Base-by-base conservation (phyloP, 2,329 filamentous ascomycete genomes). In the Ophiostoma fasciatum region DNA sequence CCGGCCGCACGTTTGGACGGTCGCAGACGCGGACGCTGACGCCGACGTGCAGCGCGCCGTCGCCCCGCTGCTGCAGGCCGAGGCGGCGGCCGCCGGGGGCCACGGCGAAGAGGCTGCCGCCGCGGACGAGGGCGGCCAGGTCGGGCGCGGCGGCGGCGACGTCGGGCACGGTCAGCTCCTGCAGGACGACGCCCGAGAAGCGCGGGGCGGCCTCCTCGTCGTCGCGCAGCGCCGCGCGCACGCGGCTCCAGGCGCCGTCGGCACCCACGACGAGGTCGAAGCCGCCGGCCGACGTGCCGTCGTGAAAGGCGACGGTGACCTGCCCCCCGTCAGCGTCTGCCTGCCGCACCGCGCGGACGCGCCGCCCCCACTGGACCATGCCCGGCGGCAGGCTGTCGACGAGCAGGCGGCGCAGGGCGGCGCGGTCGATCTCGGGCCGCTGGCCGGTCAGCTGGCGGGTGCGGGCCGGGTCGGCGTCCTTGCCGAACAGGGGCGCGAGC, bases 391-490 rank as follows among this genome's bases (percentile, higher is more conserved):
- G 53, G 3, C 62, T 62, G 18, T 61, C 52, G 14, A 60, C 49
- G 8, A 71, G 51, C 4, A 71, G 51, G 30, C 57, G 46, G 7
- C 62, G 54, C 13, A 71, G 53, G 17, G 54, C 49, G 6, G 52
- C 44, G 14, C 67, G 61, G 48, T 74, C 68, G 41, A 74, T 72
- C 47, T 72, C 69, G 1, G 66, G 66, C 7, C 62, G 56, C 38
- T 60, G 56, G 30, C 42, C 44, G 9, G 36, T 34, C 0, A 43
- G 12, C 7, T 33, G 28, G 1, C 30, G 28, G 7, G 39, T 37
- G 19, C 31, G 28, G 4, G 35, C 49, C 48, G 15, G 57, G 42
- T 31, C 52, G 48, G 22, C 52, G 4, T 52, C 47, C 6, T 52
- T 50, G 7, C 52, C 49, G 5, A 59, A 47, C 10, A 53, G 48